Evolutionary conservation across 139 green algal species (phyloP), one percentile per base, ranked within the genome.

Genomic region (Chlorella sp.): DNA sequence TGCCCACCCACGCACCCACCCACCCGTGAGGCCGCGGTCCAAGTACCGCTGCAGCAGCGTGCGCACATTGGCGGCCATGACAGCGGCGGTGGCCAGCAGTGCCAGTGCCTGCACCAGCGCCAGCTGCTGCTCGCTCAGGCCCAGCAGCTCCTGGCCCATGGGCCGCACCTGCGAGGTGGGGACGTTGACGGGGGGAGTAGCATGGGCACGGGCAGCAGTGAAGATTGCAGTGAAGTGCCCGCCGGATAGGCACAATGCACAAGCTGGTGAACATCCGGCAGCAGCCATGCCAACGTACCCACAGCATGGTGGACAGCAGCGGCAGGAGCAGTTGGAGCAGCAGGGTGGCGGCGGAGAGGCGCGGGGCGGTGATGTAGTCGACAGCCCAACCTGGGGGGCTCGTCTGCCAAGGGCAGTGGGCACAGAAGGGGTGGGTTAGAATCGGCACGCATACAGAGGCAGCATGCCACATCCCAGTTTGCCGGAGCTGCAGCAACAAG

Each of bases 41-140:
- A 86, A n/a, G 55, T 83, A 89, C 13, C 85, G 64, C 51, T 81
- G 78, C 30, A 89, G 63, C 38, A 89, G 55, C 23, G 41, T 64
- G 39, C 85, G 68, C 18, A 64, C 25, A 30, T 83, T 83, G 26
- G 62, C 30, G 15, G 30, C 64, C 55, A 62, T 74, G 17, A 83
- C 34, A 0, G 51, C 34, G 28, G 74, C 85, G 0, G 55, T 60
- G 26, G 34, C 9, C 38, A 83, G 60, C 67, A 89, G 34, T 5
- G 62, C 73, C 16, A 30, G 57, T 6, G 39, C 44, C 41, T 84
- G 80, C 18, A 72, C 36, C 18, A 71, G n/a, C 17, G 16, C 17
- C 34, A 86, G 81, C 34, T 38, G 28, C 36, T 38, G 26, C 25
- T 74, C 62, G 12, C 65, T 23, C 51, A 86, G 69, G 15, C 41